Evolutionary conservation across 2,329 filamentous ascomycete genomes (phyloP).

Genomic region (Bretziella fagacearum): DNA sequence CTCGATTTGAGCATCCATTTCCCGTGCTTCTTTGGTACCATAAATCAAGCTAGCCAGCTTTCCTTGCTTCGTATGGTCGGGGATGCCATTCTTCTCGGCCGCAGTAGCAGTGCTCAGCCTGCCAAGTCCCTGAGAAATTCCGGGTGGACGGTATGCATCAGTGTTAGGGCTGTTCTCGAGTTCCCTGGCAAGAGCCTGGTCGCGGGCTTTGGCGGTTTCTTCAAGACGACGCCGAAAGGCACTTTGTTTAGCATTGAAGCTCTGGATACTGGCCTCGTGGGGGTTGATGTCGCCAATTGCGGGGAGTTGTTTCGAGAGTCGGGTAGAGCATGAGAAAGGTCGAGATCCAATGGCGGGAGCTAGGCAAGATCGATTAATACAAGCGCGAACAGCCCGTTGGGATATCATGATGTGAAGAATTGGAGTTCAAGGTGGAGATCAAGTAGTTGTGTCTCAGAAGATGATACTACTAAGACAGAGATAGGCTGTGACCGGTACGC

Average conservation of each 20-base stretch:
- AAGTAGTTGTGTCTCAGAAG: no score
- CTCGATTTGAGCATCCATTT: conserved; percentile 91
- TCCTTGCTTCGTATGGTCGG: conserved; percentile 47
- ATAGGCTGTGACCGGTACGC: no score
- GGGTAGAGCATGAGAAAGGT: conserved; percentile 17
- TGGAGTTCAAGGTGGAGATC: background rate
- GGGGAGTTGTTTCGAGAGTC: conserved; percentile 37
- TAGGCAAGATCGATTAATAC: conserved; percentile 22
- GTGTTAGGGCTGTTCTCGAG: conserved; percentile 6
- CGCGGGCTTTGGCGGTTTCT: conserved; percentile 53
- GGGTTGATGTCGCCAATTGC: conserved; percentile 67
- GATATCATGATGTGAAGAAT: background rate
- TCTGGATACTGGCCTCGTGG: conserved; percentile 45
- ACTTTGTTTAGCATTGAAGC: conserved; percentile 71
- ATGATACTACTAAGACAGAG: no score
- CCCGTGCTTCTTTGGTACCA: conserved; percentile 84
- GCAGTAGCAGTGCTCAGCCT: conserved; percentile 43
- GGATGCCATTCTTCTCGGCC: conserved; percentile 17
- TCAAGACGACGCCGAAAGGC: conserved; percentile 70
- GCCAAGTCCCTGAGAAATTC: conserved; percentile 32
- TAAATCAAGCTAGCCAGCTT: conserved; percentile 82
- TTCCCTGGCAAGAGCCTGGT: conserved; percentile 8
- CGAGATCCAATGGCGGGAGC: conserved; percentile 20
- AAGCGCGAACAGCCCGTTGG: background rate
- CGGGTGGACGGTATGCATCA: conserved; percentile 6